Base-by-base conservation (phyloP, 768 basidiomycete genomes). In the Leccinum arenicola region DNA sequence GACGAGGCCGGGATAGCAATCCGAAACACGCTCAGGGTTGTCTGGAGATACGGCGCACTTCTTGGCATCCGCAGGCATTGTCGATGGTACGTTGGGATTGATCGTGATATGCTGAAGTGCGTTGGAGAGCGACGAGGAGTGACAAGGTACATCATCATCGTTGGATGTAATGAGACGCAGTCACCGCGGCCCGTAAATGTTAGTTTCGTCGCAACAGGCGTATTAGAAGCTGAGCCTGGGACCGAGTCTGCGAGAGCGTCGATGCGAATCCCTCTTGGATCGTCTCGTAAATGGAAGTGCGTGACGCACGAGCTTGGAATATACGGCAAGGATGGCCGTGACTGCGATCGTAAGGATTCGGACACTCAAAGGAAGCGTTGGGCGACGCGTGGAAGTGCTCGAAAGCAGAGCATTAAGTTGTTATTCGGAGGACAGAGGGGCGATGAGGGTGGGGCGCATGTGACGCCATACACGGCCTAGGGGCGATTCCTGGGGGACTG, bases 391-490 rank as follows among this genome's bases (percentile, higher is more conserved):
- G 77, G 84, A 82, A 0, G 79, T 69, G 50, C 84, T 85, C 5
- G 84, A 70, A 17, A 93, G 78, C 17, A 84, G 71, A 4, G 75
- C 61, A 61, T 84, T 84, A 56, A 93, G 70, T 2, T 84, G 83
- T 65, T 90, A 80, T n/a, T 88, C 84, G 3, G 89, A 2, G 81
- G 73, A 4, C 91, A 90, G 80, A 87, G 85, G 1, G 85, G 83
- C 21, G 86, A 85, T 31, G 82, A 78, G 0, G 78, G 77, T 1
- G 89, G 85, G 8, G 83, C 82, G 25, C 75, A 76, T 6, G 83
- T 75, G 68, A 94, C 82, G 48, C 83, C 87, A 74, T 92, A 93
- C 11, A 91, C 91, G 1, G 91, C 88, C 35, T 84, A 81, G 4
- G 71, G 67, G 50, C 58, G 48, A 40, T 67, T 61, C 55, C 72